Evolutionary conservation across 1,284 basidiomycete species (phyloP).

Genomic region (Agroathelia rolfsii): DNA sequence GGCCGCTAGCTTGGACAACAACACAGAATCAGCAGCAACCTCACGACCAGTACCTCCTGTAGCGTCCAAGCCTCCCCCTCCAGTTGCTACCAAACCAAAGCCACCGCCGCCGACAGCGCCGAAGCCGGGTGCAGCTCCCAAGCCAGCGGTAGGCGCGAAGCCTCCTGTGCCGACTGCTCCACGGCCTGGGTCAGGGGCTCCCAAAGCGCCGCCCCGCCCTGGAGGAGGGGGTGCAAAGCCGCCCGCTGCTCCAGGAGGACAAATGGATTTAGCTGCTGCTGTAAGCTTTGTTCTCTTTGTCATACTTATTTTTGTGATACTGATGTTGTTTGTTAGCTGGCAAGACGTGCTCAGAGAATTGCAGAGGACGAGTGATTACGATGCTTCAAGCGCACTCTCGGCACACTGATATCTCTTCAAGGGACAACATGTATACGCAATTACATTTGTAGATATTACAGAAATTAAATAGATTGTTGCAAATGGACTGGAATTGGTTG

Average conservation of each 20-base stretch:
- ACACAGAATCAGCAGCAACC: conserved; percentile 24
- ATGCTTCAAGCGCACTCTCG: too few species aligned
- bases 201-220: conserved; percentile 36
- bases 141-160: too few species aligned
- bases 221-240: conserved; percentile 29
- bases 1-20: conserved; percentile 23
- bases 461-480: too few species aligned
- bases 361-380: conserved; percentile 31
- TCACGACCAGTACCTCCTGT: conserved; percentile 48
- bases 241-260: conserved; percentile 38
- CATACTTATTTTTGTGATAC: conserved; percentile 1
- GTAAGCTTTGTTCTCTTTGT: conserved; percentile 35
- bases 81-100: conserved; percentile 42
- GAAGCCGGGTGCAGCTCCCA: conserved; percentile 40
- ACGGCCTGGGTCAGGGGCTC: conserved; percentile 35
- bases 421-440: too few species aligned
- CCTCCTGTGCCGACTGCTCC: conserved; percentile 45
- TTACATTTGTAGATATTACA: too few species aligned
- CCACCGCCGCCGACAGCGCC: conserved; percentile 45
- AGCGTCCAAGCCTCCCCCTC: conserved; percentile 37
- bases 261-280: conserved; percentile 75
- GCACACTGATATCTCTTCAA: too few species aligned
- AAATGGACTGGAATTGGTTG: too few species aligned
- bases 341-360: conserved; percentile 59
- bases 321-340: conserved; percentile 36